phyloP scores from a whole-genome alignment of 2,329 filamentous ascomycete genomes.

The Aspergillus brasiliensis region DNA sequence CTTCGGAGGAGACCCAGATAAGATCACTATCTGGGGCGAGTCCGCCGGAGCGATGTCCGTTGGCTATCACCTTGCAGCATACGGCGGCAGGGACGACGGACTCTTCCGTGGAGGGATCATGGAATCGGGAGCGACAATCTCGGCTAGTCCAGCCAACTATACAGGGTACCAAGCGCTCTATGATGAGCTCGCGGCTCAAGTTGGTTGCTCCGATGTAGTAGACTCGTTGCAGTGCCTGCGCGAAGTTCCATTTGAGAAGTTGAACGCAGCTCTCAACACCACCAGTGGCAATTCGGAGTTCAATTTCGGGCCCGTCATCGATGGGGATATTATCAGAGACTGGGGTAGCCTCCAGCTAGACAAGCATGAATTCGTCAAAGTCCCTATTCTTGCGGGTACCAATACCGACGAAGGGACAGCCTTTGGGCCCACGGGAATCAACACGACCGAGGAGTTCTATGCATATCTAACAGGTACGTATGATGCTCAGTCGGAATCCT shows the following conservation, averaged over 20 bases:
- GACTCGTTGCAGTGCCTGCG: slow-evolving; percentile 70
- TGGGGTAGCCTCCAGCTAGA: slow-evolving; percentile 58
- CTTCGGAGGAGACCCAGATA: slow-evolving; percentile 37
- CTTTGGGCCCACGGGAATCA: slow-evolving; percentile 57
- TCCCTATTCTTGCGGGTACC: slow-evolving; percentile 64
- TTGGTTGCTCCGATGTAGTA: slow-evolving; percentile 58
- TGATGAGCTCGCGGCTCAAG: slow-evolving; percentile 60
- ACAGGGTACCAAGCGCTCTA: slow-evolving; percentile 54
- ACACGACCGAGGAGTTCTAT: slow-evolving; percentile 57
- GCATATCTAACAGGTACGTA: slow-evolving; percentile 38
- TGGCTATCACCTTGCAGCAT: slow-evolving; percentile 55
- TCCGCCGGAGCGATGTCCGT: slow-evolving; percentile 56
- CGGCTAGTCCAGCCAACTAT: slow-evolving; percentile 42
- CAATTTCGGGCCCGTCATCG: slow-evolving; percentile 47
- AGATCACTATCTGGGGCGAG: slow-evolving; percentile 58
- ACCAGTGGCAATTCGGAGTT: slow-evolving; percentile 41
- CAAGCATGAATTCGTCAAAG: slow-evolving; percentile 62
- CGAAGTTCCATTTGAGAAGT: slow-evolving; percentile 57
- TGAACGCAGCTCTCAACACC: slow-evolving; percentile 57
- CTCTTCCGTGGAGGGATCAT: slow-evolving; percentile 58
- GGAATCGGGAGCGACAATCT: slow-evolving; percentile 56
- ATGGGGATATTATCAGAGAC: slow-evolving; percentile 59
- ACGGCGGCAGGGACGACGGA: slow-evolving; percentile 56
- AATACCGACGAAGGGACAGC: slow-evolving; percentile 68
- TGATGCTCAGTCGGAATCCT: neutral